Evolutionary conservation across 2,329 filamentous ascomycete species (phyloP).

Genomic region (Capronia epimyces): DNA sequence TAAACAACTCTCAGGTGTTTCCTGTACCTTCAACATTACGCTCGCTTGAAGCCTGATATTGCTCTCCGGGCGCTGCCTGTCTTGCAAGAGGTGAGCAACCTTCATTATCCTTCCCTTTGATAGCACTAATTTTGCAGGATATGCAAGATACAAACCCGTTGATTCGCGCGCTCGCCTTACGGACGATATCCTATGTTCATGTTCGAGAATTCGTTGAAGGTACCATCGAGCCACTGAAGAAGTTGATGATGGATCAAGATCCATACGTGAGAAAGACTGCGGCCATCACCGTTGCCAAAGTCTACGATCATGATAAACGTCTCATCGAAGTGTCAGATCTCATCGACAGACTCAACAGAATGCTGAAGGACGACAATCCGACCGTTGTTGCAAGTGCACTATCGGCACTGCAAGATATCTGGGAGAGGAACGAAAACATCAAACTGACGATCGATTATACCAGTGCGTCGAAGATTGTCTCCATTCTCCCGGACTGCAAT

Average conservation of each 20-base stretch:
- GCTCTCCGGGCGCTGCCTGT: slow-evolving; percentile 89
- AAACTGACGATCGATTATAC: slow-evolving; percentile 96
- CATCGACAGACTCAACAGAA: slow-evolving; percentile 82
- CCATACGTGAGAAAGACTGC: slow-evolving; percentile 97
- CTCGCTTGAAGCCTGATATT: slow-evolving; percentile 86
- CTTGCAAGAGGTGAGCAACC: slow-evolving; percentile 62
- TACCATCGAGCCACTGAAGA: slow-evolving; percentile 76
- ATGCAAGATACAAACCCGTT: slow-evolving; percentile 91
- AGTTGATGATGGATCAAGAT: slow-evolving; percentile 75
- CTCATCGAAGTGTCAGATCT: slow-evolving; percentile 87
- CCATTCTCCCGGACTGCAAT: slow-evolving; percentile 91
- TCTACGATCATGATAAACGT: slow-evolving; percentile 91
- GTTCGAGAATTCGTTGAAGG: slow-evolving; percentile 93
- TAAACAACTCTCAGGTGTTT: slow-evolving; percentile 66
- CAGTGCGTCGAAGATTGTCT: slow-evolving; percentile 96
- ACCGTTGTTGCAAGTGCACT: slow-evolving; percentile 94
- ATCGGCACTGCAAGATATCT: slow-evolving; percentile 90
- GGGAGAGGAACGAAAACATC: slow-evolving; percentile 95
- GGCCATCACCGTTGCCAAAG: slow-evolving; percentile 90
- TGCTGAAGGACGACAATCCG: slow-evolving; percentile 92
- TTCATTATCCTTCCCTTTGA: background rate
- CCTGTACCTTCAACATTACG: slow-evolving; percentile 94
- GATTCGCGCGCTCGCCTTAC: slow-evolving; percentile 82
- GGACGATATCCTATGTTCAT: slow-evolving; percentile 96
- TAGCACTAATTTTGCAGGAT: slow-evolving; percentile 52